Percentiles rank a stretch among this genome's conserved stretches.
Conservation (phyloP, 1,284 basidiomycete species). For the Ganoderma resinaceum region DNA sequence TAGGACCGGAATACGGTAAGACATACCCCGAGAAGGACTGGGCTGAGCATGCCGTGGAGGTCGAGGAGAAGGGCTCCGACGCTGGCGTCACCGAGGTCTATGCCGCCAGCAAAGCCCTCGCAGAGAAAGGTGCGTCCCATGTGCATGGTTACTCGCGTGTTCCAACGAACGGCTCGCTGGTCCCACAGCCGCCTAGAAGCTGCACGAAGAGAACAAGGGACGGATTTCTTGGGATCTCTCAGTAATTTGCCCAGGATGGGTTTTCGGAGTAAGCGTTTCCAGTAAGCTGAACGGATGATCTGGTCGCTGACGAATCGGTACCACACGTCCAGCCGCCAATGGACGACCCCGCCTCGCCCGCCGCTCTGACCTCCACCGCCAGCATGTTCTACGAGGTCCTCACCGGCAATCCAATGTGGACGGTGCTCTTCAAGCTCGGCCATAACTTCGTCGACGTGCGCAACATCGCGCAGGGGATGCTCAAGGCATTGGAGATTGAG, state of each 20-base stretch:
- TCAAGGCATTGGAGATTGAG: slow-evolving; percentile 52
- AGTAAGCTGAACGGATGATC: background rate
- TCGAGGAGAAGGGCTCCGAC: slow-evolving; percentile 60
- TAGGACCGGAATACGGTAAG: slow-evolving; percentile 37
- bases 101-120: slow-evolving; percentile 68
- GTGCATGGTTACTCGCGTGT: no score
- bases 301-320: background rate
- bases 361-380: slow-evolving; percentile 11
- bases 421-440: slow-evolving; percentile 40
- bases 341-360: slow-evolving; percentile 27
- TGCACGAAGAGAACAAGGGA: slow-evolving; percentile 30
- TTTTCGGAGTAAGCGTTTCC: slow-evolving; percentile 13
- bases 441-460: slow-evolving; percentile 63
- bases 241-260: slow-evolving; percentile 29
- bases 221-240: slow-evolving; percentile 31
- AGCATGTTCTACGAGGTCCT: slow-evolving; percentile 18
- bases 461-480: slow-evolving; percentile 60
- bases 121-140: slow-evolving; percentile 51
- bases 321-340: slow-evolving; percentile 24
- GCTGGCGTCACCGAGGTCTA: slow-evolving; percentile 54
- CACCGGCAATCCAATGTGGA: slow-evolving; percentile 12
- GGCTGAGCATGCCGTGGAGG: slow-evolving; percentile 62
- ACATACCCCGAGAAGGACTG: slow-evolving; percentile 60
- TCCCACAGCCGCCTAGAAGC: slow-evolving; percentile 33
- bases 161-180: background rate